These are phyloP conservation scores for Alternaria triticina DNA, from an alignment of 2,329 filamentous ascomycete genomes.

Conservation along the genomic window DNA sequence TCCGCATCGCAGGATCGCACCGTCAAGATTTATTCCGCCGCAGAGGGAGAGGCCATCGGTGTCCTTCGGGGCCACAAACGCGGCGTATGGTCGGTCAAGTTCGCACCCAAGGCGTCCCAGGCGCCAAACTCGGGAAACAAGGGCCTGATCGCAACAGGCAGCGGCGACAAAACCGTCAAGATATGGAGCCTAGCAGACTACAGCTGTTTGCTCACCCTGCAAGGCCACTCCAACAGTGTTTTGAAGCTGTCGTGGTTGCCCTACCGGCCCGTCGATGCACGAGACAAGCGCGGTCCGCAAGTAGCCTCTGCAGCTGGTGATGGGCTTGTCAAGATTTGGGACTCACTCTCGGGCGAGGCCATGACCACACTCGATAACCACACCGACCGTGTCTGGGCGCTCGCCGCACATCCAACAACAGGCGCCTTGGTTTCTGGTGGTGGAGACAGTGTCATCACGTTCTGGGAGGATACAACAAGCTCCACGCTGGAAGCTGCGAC, in stretches of 20 bases:
- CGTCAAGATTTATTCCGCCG: slow-evolving; percentile 93
- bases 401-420: slow-evolving; percentile 69
- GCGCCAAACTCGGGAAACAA: slow-evolving; percentile 65
- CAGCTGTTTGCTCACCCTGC: slow-evolving; percentile 89
- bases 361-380: slow-evolving; percentile 96
- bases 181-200: slow-evolving; percentile 94
- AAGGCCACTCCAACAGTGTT: slow-evolving; percentile 95
- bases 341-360: slow-evolving; percentile 81
- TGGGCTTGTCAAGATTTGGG: slow-evolving; percentile 96
- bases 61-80: slow-evolving; percentile 91
- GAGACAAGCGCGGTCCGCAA: slow-evolving; percentile 66
- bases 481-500: slow-evolving; percentile 78
- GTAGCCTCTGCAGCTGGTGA: slow-evolving; percentile 91
- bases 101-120: slow-evolving; percentile 80
- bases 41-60: slow-evolving; percentile 88
- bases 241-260: slow-evolving; percentile 91
- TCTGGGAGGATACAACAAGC: slow-evolving; percentile 92
- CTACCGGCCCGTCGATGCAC: slow-evolving; percentile 48
- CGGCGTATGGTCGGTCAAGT: slow-evolving; percentile 94
- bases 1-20: slow-evolving; percentile 96
- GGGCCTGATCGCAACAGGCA: slow-evolving; percentile 86
- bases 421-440: slow-evolving; percentile 86
- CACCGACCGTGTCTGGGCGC: slow-evolving; percentile 91
- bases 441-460: slow-evolving; percentile 89
- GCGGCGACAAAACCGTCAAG: slow-evolving; percentile 94